phyloP scores from a whole-genome alignment of 2,329 filamentous ascomycete species.

The Graphiopsis chlorocephala region DNA sequence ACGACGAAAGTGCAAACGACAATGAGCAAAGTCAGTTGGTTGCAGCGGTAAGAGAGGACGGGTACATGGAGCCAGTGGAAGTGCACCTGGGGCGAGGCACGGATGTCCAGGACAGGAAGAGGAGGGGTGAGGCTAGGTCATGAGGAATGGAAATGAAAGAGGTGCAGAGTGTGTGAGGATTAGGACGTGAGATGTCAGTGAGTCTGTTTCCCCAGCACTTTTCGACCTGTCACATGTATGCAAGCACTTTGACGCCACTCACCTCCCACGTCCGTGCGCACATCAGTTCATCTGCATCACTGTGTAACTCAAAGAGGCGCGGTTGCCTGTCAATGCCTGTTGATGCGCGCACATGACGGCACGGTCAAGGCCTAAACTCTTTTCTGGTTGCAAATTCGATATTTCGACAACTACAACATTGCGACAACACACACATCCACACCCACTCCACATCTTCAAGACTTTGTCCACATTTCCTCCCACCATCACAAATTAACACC shows the following conservation, averaged over 20 bases:
- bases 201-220: slow-evolving; percentile 1
- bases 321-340: slow-evolving; percentile 1
- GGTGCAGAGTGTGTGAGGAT: neutral
- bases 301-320: slow-evolving; percentile 4
- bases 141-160: slow-evolving; percentile 4
- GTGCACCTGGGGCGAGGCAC: slow-evolving; percentile 35
- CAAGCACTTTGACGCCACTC: neutral
- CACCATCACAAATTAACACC: neutral
- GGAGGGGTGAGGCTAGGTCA: slow-evolving; percentile 33
- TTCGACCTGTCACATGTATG: neutral
- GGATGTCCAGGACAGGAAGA: neutral
- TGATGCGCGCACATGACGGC: neutral
- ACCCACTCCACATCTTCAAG: neutral
- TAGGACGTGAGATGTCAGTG: neutral
- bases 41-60: slow-evolving; percentile 15
- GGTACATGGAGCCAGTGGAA: slow-evolving; percentile 38
- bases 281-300: neutral
- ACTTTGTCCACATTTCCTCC: neutral
- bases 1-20: neutral
- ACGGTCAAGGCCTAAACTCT: neutral
- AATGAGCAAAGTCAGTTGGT: neutral
- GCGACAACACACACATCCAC: neutral
- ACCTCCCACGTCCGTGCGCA: neutral
- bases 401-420: neutral
- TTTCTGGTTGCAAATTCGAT: neutral